Evolutionary conservation across 1,284 basidiomycete species (phyloP), one percentile per base, ranked within the genome.

Genomic region (Albatrellus sp.): DNA sequence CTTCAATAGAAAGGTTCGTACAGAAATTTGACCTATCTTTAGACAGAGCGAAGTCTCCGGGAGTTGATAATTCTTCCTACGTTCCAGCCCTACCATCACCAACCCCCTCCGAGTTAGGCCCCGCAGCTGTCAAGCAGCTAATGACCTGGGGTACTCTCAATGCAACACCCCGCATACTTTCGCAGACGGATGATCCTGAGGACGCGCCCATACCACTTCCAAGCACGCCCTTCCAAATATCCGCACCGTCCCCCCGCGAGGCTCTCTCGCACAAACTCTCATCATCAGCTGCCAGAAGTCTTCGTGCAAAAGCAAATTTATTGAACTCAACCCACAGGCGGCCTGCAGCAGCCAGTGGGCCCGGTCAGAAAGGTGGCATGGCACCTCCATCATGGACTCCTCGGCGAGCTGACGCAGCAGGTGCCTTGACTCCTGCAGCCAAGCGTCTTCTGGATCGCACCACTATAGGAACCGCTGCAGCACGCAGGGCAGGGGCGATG

Each of bases 91-190:
- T 91, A n/a, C 90, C 90, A 10, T 88, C 89, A 0, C 90, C 88
- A 1, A 85, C 84, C 5, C 82, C 90, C 0, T 75, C 82, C 4
- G 72, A 89, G 51, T 72, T 94, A 29, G 84, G 82, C 0, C 73
- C 84, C 1, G 64, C 64, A 7, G 81, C 83, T 1, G 70, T 90
- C 44, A 89, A 90, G 50, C 81, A 92, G 52, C 74, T 96, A 16
- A 89, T 94, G 83, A 96, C 91, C 8, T 90, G 87, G 88, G 91
- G 91, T 5, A 90, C 87, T 16, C 69, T 94, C 11, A 78, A 81
- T 48, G 80, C 85, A 11, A 94, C 91, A 10, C 91, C 89, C 7
- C 78, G 90, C 39, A 72, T 91, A 9, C 72, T 93, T 31, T 83
- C 83, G 20, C 72, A 75, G 45, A 65, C 72, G 0, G 80, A 80